Base-by-base conservation (phyloP, 164 flowering plant species). In the Taxillus chinensis region DNA sequence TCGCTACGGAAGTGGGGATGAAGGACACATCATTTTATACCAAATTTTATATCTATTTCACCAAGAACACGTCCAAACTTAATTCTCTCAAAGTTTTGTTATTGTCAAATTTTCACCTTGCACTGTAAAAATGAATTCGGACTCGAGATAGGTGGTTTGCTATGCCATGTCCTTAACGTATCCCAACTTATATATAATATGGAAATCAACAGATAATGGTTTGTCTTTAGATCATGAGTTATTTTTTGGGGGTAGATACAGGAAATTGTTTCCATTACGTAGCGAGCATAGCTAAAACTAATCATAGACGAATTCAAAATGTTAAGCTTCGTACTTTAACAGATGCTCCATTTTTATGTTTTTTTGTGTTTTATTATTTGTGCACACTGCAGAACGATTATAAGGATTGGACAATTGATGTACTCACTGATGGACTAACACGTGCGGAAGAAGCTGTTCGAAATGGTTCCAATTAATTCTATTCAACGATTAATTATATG, bases 381-480 rank as follows among this genome's bases (percentile, higher is more conserved):
- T 67, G 55, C 68, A 64, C 39, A 64, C 27, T 71, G 69, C 81
- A 90, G 97, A 88, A 81, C 41, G 95, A 90, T 60, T 57, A 73
- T 70, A 77, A 73, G 68, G 79, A 79, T 61, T 79, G 83, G 83
- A 64, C 74, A 3, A 68, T 78, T 45, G 82, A 81, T 60, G 80
- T 79, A 27, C 67, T 90, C 57, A 83, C 86, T 8, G 89, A 88
- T 80, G 92, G 82, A 42, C 71, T 86, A 16, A 78, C 90, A 5
- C 80, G 92, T 17, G 90, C 66, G 41, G 97, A 90, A 75, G 95
- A 88, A 62, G 73, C 68, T 71, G 86, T 74, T 55, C 78, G 68
- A 67, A 77, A 16, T 39, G 55, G 61, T 41, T 66, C 76, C 15
- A 64, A 64, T 58, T 80, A 63, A 67, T 43, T 43, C 46, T 43